phyloP scores from a whole-genome alignment of 2,329 filamentous ascomycete genomes.

The Sclerotinia subarctica region DNA sequence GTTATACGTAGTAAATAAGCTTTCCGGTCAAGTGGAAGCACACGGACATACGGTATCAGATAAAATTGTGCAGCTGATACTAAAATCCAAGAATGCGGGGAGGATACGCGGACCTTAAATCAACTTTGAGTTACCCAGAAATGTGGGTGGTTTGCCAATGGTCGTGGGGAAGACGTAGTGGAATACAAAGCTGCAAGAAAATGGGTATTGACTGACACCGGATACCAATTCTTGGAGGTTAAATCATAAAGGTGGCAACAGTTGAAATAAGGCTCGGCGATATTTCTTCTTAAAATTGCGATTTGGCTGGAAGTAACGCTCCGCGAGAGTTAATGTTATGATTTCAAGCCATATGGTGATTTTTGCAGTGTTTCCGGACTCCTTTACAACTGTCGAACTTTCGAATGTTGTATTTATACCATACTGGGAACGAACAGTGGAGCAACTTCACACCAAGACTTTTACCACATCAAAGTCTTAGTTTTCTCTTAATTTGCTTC shows the following conservation, averaged over 20 bases:
- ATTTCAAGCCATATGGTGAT: not conserved
- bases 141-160: not conserved
- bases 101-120: not conserved
- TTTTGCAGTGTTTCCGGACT: not conserved
- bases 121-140: not conserved
- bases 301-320: not conserved
- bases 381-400: not conserved
- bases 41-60: not conserved
- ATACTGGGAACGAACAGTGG: not conserved
- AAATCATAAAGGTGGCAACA: not conserved
- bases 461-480: not conserved
- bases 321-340: not conserved
- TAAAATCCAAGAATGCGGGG: not conserved
- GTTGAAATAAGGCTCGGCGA: not conserved
- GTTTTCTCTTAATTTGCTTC: not conserved
- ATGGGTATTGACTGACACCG: not conserved
- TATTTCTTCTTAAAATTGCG: not conserved
- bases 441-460: not conserved
- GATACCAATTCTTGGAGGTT: not conserved
- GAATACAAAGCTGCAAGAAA: not conserved
- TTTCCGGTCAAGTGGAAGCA: conserved; percentile 1
- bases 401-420: not conserved
- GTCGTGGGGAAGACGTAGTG: not conserved
- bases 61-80: not conserved
- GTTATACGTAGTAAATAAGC: not conserved